Evolutionary conservation across 192 early-diverging fungal genomes (phyloP).

Genomic region (Backusella circina): DNA sequence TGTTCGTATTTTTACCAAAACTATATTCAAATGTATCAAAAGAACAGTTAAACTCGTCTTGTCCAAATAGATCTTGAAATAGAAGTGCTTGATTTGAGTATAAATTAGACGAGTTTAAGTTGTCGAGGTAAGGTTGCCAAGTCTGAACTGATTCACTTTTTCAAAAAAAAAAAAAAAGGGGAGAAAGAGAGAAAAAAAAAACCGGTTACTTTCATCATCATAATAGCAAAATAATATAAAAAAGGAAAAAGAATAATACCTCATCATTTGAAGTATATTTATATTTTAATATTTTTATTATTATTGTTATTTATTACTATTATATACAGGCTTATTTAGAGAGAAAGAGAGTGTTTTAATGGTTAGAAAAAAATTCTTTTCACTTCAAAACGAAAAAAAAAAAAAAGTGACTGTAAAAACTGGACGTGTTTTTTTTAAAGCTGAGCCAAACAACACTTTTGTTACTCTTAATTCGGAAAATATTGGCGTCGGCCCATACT

Average conservation of each 20-base stretch:
- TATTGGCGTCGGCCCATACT: too few relatives aligned
- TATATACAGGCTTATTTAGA: background rate
- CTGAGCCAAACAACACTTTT: background rate
- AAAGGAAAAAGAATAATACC: background rate
- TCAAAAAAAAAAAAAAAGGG: background rate
- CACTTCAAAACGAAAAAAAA: background rate
- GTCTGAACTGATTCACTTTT: conserved; percentile 2
- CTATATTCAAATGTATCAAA: background rate
- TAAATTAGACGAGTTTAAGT: background rate
- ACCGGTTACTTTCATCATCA: background rate
- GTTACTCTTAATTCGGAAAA: too few relatives aligned
- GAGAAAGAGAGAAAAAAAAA: background rate
- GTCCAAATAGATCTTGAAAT: background rate
- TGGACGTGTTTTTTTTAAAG: background rate
- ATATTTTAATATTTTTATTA: background rate
- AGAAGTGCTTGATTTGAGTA: background rate
- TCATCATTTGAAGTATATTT: background rate
- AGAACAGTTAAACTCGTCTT: background rate
- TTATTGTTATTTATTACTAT: background rate
- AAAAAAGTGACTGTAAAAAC: background rate
- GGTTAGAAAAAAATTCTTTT: background rate
- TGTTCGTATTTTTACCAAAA: background rate
- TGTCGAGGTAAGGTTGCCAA: background rate
- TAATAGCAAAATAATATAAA: background rate
- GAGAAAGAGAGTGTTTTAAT: background rate